These are phyloP conservation scores for Crotalaria pallida DNA, from an alignment of 306 rosid species.

Conservation along the genomic window DNA sequence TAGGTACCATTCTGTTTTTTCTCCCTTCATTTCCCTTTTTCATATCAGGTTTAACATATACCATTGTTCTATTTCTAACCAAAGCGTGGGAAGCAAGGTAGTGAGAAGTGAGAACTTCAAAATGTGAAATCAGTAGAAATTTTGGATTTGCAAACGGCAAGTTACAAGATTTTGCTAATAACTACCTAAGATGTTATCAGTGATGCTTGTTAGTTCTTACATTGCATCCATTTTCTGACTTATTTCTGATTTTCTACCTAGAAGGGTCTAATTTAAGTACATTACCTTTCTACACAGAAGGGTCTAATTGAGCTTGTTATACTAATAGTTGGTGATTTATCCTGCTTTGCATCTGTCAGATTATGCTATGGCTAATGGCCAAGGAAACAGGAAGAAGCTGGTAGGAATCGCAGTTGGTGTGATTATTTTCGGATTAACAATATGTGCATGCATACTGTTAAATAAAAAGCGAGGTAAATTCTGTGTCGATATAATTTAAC, in stretches of 20 bases:
- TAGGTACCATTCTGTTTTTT: slow-evolving; percentile 18
- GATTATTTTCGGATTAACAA: neutral
- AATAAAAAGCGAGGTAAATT: neutral
- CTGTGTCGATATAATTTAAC: neutral
- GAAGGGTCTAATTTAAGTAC: too few species aligned
- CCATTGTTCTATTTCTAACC: neutral
- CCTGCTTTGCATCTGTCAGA: neutral
- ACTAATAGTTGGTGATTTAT: neutral
- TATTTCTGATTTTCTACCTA: neutral
- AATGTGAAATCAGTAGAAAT: neutral
- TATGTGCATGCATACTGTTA: neutral
- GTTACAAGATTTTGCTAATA: neutral
- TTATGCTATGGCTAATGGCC: neutral
- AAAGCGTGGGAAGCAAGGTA: neutral
- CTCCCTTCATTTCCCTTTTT: too few species aligned
- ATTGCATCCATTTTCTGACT: neutral
- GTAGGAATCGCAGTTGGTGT: neutral
- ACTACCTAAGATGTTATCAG: neutral
- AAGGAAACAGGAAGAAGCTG: neutral
- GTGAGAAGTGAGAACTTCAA: neutral
- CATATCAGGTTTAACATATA: neutral
- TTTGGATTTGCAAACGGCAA: neutral
- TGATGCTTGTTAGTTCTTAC: neutral
- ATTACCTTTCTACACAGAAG: neutral
- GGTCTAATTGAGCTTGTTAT: neutral